Evolutionary conservation across 2,329 filamentous ascomycete species (phyloP).

Genomic region (Neoarthrinium moseri): DNA sequence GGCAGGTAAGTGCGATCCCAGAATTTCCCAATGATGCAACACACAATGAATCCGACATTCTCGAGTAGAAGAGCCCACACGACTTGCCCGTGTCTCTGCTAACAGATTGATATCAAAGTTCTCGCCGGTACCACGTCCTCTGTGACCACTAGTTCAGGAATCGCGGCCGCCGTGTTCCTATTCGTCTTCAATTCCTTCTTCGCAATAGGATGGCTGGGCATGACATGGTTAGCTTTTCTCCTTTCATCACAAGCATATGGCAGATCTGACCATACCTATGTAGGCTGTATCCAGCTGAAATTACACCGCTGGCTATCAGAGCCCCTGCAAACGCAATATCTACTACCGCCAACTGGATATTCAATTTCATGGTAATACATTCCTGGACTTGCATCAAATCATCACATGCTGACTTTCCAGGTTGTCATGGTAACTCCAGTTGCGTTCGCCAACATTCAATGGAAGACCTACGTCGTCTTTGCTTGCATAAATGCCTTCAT

Average conservation of each 20-base stretch:
- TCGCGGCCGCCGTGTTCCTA: constrained; percentile 36
- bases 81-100: no score
- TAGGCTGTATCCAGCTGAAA: constrained; percentile 10
- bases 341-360: constrained; percentile 12
- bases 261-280: neutral
- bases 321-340: constrained; percentile 8
- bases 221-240: constrained; percentile 45
- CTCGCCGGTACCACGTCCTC: constrained; percentile 43
- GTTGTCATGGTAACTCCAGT: constrained; percentile 4
- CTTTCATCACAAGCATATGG: neutral
- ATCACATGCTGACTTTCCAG: constrained; percentile 1
- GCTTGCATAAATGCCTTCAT: constrained; percentile 4
- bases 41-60: no score
- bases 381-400: neutral
- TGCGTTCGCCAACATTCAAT: constrained; percentile 5
- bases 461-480: constrained; percentile 7
- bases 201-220: constrained; percentile 50
- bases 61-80: no score
- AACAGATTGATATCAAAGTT: constrained; percentile 29
- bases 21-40: no score
- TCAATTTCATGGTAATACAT: constrained; percentile 19
- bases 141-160: constrained; percentile 20
- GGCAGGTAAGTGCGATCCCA: constrained; percentile 48
- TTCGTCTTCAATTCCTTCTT: constrained; percentile 55
- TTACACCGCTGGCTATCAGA: constrained; percentile 10